Evolutionary conservation across 139 green algal species (phyloP).

Genomic region (Micractinium conductrix): DNA sequence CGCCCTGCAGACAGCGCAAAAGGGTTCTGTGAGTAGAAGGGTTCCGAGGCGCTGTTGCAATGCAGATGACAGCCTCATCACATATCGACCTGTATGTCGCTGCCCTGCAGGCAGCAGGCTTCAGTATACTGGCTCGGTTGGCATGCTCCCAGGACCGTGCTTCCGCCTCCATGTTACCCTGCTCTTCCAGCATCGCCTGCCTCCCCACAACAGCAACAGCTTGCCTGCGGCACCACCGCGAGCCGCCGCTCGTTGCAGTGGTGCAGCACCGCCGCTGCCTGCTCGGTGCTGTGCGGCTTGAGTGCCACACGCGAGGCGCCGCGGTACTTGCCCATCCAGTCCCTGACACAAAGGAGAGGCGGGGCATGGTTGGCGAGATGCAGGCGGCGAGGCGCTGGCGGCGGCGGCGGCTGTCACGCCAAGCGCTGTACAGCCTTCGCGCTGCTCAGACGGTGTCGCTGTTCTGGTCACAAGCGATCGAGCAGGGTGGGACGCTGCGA

Average conservation of each 20-base stretch:
- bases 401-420: not conserved
- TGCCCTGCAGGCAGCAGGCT: too few species aligned
- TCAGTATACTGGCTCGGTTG: too few species aligned
- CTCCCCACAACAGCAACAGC: too few species aligned
- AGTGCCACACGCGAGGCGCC: slow-evolving; percentile 69
- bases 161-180: too few species aligned
- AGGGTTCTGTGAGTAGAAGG: too few species aligned
- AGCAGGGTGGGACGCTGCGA: not conserved
- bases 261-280: slow-evolving; percentile 79
- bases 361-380: not conserved
- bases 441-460: not conserved
- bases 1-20: too few species aligned
- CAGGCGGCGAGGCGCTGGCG: not conserved
- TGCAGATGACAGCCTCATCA: too few species aligned
- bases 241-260: slow-evolving; percentile 81
- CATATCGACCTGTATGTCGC: too few species aligned
- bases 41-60: too few species aligned
- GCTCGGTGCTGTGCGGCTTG: slow-evolving; percentile 61
- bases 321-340: slow-evolving; percentile 93
- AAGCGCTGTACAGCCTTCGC: not conserved
- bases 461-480: not conserved
- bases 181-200: too few species aligned
- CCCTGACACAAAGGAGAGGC: slow-evolving; percentile 38
- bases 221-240: slow-evolving; percentile 85
- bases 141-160: too few species aligned